phyloP scores from a whole-genome alignment of 2,329 filamentous ascomycete species.

The Clonostachys rhizophaga region DNA sequence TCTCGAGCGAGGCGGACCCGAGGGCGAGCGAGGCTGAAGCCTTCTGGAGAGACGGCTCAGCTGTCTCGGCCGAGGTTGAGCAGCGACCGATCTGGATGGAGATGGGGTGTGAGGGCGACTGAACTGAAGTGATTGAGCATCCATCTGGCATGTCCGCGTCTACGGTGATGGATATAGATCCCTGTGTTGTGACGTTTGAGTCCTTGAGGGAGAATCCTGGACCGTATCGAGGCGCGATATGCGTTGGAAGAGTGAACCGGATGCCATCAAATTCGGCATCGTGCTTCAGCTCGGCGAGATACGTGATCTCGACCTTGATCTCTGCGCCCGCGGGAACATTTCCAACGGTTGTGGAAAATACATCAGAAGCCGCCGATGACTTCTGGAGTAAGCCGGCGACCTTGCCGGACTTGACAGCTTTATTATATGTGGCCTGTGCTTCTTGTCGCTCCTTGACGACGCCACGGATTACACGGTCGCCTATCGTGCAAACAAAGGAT shows the following conservation, averaged over 20 bases:
- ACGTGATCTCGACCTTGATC: conserved; percentile 58
- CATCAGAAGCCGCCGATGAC: conserved; percentile 53
- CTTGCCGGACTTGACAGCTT: conserved; percentile 53
- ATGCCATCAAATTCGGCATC: conserved; percentile 64
- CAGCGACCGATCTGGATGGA: conserved; percentile 59
- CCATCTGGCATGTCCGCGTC: conserved; percentile 42
- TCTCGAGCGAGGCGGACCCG: conserved; percentile 45
- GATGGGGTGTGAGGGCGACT: conserved; percentile 65
- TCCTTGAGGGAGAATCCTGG: conserved; percentile 1
- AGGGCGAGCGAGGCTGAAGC: conserved; percentile 59
- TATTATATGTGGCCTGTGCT: conserved; percentile 54
- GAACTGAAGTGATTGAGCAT: conserved; percentile 54
- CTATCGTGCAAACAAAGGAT: conserved; percentile 61
- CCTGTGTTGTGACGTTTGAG: background rate
- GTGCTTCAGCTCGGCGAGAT: conserved; percentile 68
- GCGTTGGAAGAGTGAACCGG: conserved; percentile 64
- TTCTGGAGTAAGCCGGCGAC: conserved; percentile 64
- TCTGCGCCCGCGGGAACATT: conserved; percentile 59
- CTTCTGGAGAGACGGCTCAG: conserved; percentile 47
- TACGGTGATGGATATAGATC: conserved; percentile 19
- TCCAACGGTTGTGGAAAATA: conserved; percentile 64
- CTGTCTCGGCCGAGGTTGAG: conserved; percentile 23
- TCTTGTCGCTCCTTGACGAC: conserved; percentile 62
- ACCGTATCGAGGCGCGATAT: conserved; percentile 60
- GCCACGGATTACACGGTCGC: conserved; percentile 54